These are phyloP conservation scores for Microdochium trichocladiopsis DNA, from an alignment of 2,329 filamentous ascomycete species.

Conservation along the genomic window DNA sequence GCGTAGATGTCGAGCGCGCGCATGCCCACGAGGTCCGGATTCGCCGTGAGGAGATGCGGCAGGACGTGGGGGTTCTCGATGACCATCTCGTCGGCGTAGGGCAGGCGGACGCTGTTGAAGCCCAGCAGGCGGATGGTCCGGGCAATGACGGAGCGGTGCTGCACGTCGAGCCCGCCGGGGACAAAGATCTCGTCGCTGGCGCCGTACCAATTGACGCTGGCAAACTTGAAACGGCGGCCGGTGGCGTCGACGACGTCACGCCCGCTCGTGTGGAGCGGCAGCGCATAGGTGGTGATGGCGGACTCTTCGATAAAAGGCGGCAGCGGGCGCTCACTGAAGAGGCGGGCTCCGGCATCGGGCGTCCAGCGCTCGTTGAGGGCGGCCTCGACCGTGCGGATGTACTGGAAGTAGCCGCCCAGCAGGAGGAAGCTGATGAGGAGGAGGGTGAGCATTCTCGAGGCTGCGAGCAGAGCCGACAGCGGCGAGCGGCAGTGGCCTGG, in stretches of 20 bases:
- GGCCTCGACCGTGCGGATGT: constrained; percentile 37
- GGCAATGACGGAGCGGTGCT: constrained; percentile 55
- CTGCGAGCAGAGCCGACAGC: background rate
- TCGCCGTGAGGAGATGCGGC: constrained; percentile 44
- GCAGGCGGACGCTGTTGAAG: constrained; percentile 64
- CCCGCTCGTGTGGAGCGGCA: constrained; percentile 53
- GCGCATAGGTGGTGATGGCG: constrained; percentile 38
- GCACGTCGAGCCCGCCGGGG: constrained; percentile 54
- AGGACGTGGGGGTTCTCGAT: constrained; percentile 49
- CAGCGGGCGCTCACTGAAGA: constrained; percentile 42
- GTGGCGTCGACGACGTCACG: constrained; percentile 52
- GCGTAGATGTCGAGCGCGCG: constrained; percentile 55
- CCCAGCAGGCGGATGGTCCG: constrained; percentile 51
- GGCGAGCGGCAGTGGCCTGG: background rate
- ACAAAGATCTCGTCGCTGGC: constrained; percentile 61
- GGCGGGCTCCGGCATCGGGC: constrained; percentile 36
- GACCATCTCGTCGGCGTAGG: constrained; percentile 64
- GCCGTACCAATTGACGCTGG: constrained; percentile 66
- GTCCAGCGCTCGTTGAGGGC: constrained; percentile 37
- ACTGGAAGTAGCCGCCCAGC: constrained; percentile 29
- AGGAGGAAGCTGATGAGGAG: constrained; percentile 28
- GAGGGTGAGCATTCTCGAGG: constrained; percentile 20
- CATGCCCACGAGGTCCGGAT: constrained; percentile 49
- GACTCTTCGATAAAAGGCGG: constrained; percentile 32
- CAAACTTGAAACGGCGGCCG: constrained; percentile 52